Conservation (phyloP, 1,284 basidiomycete genomes). For the Volvariella volvacea region DNA sequence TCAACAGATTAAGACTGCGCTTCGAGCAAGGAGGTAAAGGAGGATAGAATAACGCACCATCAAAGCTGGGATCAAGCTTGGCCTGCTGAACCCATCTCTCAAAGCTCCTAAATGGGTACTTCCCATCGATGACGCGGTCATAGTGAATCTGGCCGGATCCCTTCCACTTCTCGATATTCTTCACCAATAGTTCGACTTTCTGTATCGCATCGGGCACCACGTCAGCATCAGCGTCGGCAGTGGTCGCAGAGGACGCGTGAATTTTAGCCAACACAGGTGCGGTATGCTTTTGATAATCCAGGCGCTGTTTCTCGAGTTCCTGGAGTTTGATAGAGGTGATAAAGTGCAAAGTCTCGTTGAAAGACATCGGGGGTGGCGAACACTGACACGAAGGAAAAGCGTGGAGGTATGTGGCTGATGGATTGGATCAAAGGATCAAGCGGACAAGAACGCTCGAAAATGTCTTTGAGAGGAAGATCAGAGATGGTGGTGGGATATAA, state of each 20-base stretch:
- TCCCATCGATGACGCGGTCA: conserved; percentile 19
- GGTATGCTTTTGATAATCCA: conserved; percentile 24
- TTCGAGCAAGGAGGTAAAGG: no score
- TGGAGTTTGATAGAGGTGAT: conserved; percentile 36
- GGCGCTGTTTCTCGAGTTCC: conserved; percentile 31
- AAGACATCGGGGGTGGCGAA: conserved; percentile 8
- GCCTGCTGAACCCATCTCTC: conserved; percentile 32
- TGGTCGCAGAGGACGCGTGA: no score
- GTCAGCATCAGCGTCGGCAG: conserved; percentile 11
- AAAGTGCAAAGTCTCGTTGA: conserved; percentile 28
- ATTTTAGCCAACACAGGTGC: conserved; percentile 13
- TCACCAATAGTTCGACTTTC: conserved; percentile 24
- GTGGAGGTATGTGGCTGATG: no score
- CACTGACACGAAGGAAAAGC: no score
- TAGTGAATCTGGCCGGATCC: conserved; percentile 23
- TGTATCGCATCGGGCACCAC: conserved; percentile 15
- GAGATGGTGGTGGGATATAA: no score
- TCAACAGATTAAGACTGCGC: no score
- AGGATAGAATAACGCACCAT: conserved; percentile 7
- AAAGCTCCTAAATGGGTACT: conserved; percentile 23
- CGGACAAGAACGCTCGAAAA: no score
- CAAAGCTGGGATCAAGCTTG: conserved; percentile 31
- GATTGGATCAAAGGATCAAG: no score
- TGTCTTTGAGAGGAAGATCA: no score
- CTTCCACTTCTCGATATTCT: conserved; percentile 26